Base-by-base conservation (phyloP, 371 early-diverging fungal genomes). In the Syncephalis fuscata region DNA sequence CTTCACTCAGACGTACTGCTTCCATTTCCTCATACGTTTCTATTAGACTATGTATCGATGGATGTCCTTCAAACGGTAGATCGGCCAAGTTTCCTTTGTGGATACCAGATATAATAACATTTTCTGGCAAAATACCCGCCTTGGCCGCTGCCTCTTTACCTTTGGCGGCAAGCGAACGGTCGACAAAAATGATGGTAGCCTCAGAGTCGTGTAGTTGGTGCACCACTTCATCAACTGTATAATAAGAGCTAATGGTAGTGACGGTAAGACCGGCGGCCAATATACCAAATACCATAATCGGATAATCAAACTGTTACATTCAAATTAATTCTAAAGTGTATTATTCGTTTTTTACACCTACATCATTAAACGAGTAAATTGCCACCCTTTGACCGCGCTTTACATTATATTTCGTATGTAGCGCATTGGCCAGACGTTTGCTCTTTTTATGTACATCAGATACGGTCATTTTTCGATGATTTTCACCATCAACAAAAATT, bases 231-330 rank as follows among this genome's bases (percentile, higher is more conserved):
- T 68, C 68, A 2, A 67, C 62, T 0, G 74, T 84, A 59, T 90
- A 87, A 16, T 68, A 68, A 7, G 87, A 81, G 50, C 87, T 90
- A 32, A 76, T 80, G 17, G 78, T 69, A 1, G 79, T 71, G 16
- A 76, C 58, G 1, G 77, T 55, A 3, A 81, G 82, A 4, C 86
- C 84, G 44, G 63, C 55, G 54, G 60, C 49, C 21, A 71, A 51
- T 3, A 67, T 55, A 23, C 75, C 77, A 49, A 68, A 66, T 38
- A 66, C 49, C 19, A 64, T 61, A 27, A 65, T 45, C 5, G 74
- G 66, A 50, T 70, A 78, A 26, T 69, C 64, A 25, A 16, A 47
- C 41, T 43, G 45, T 40, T 26, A 43, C 24, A 14, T 22, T 20
- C 45, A 14, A 24, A 24, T n/a, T 24, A 14, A 10, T 16, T 22